These are phyloP conservation scores for Geoglossum glabrum DNA, from an alignment of 495 filamentous ascomycete genomes.

Conservation along the genomic window DNA sequence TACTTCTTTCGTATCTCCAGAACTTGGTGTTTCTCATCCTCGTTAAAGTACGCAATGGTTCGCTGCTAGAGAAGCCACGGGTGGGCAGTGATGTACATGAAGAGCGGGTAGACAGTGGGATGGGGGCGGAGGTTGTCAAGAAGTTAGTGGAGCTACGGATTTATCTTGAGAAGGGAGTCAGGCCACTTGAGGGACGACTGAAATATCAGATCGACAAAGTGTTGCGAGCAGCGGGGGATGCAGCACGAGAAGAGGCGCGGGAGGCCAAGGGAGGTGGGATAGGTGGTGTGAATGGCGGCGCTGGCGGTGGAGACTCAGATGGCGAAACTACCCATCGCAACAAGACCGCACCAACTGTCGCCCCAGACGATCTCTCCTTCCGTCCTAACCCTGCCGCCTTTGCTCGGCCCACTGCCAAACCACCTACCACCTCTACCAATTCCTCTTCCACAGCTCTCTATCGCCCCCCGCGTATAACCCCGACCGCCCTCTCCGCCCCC, in stretches of 20 bases:
- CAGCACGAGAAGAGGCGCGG: slow-evolving; percentile 17
- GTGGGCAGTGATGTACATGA: background rate
- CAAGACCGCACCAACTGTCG: background rate
- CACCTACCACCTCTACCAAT: slow-evolving; percentile 41
- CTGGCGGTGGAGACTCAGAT: slow-evolving; percentile 13
- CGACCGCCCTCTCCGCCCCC: slow-evolving; percentile 43
- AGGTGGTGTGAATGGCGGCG: slow-evolving; percentile 12
- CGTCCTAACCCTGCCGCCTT: slow-evolving; percentile 44
- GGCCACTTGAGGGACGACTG: slow-evolving; percentile 66
- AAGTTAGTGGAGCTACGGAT: slow-evolving; percentile 72
- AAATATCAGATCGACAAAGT: slow-evolving; percentile 85
- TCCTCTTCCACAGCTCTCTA: slow-evolving; percentile 43
- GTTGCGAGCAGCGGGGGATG: slow-evolving; percentile 65
- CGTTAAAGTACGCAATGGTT: slow-evolving; percentile 46
- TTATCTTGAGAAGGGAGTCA: slow-evolving; percentile 77
- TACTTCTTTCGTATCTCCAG: slow-evolving; percentile 87
- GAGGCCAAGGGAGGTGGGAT: slow-evolving; percentile 14
- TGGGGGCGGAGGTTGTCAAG: slow-evolving; percentile 35
- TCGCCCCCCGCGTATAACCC: slow-evolving; percentile 65
- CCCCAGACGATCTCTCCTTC: slow-evolving; percentile 41
- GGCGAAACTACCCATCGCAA: slow-evolving; percentile 5
- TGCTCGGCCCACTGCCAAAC: slow-evolving; percentile 19
- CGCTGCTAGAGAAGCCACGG: background rate
- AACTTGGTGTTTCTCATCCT: slow-evolving; percentile 81
- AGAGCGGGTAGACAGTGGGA: background rate